Evolutionary conservation across 2,329 filamentous ascomycete species (phyloP).

Genomic region (Penicillium sclerotiorum): DNA sequence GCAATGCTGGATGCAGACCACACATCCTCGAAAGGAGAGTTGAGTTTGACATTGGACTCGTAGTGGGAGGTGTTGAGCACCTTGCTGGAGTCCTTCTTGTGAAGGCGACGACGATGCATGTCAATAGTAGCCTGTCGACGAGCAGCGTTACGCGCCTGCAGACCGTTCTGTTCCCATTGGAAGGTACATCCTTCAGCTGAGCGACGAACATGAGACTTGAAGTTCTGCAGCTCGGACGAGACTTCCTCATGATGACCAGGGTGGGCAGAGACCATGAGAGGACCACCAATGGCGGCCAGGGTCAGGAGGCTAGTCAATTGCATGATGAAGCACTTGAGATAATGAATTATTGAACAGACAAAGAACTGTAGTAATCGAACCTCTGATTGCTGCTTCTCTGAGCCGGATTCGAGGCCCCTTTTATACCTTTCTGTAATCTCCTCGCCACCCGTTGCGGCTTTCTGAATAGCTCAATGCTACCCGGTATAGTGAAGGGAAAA

Average conservation of each 20-base stretch:
- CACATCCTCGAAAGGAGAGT: neutral
- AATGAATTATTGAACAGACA: neutral
- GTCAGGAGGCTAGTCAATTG: slow-evolving; percentile 1
- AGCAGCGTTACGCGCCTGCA: neutral
- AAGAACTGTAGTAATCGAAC: too few species aligned
- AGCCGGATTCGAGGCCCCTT: neutral
- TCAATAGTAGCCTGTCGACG: slow-evolving; percentile 1
- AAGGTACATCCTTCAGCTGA: slow-evolving; percentile 1
- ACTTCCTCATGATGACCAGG: slow-evolving; percentile 1
- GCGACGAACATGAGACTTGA: slow-evolving; percentile 1
- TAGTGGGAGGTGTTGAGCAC: slow-evolving; percentile 2
- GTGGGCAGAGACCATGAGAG: slow-evolving; percentile 1
- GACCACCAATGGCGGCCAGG: neutral
- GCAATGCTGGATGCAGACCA: neutral
- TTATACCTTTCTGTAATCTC: neutral
- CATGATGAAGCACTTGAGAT: neutral
- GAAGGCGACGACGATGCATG: neutral
- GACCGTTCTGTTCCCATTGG: neutral
- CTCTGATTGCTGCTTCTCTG: neutral
- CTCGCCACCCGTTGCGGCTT: neutral
- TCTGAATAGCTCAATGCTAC: neutral
- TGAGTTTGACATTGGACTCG: neutral
- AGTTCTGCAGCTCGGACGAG: neutral
- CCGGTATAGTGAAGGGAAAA: slow-evolving; percentile 2
- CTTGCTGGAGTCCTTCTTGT: slow-evolving; percentile 3